Conservation (phyloP, 495 filamentous ascomycete genomes). For the Podospora bellae-mahoneyi region DNA sequence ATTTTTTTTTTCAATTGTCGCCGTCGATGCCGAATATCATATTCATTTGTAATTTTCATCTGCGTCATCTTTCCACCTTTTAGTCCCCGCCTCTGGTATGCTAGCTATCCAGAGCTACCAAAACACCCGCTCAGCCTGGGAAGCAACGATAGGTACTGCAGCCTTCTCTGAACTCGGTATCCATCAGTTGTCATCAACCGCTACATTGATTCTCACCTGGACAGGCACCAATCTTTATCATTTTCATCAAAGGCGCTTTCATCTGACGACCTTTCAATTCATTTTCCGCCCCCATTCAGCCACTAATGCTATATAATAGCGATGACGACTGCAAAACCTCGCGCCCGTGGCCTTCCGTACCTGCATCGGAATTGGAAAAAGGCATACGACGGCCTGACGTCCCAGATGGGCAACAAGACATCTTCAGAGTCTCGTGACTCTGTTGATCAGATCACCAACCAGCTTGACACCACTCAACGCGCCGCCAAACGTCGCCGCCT, state of each 20-base stretch:
- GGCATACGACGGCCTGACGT: conserved; percentile 27
- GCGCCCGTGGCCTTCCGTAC: conserved; percentile 31
- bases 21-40: neutral
- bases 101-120: neutral
- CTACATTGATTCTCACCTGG: too few relatives aligned
- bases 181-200: neutral
- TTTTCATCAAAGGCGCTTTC: neutral
- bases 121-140: neutral
- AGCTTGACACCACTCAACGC: conserved; percentile 27
- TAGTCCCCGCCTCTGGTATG: neutral
- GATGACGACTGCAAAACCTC: conserved; percentile 27
- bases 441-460: conserved; percentile 33
- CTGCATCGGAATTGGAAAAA: conserved; percentile 39
- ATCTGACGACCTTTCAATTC: neutral
- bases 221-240: neutral
- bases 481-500: conserved; percentile 42
- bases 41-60: neutral
- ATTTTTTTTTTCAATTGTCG: neutral
- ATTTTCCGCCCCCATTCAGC: neutral
- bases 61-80: neutral
- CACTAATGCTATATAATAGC: conserved; percentile 19
- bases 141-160: neutral
- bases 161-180: neutral
- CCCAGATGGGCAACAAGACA: conserved; percentile 42
- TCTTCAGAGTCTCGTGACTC: conserved; percentile 32